Evolutionary conservation across 352 stramenopile species (phyloP), one percentile per base, ranked within the genome.

Genomic region (Thraustotheca clavata): DNA sequence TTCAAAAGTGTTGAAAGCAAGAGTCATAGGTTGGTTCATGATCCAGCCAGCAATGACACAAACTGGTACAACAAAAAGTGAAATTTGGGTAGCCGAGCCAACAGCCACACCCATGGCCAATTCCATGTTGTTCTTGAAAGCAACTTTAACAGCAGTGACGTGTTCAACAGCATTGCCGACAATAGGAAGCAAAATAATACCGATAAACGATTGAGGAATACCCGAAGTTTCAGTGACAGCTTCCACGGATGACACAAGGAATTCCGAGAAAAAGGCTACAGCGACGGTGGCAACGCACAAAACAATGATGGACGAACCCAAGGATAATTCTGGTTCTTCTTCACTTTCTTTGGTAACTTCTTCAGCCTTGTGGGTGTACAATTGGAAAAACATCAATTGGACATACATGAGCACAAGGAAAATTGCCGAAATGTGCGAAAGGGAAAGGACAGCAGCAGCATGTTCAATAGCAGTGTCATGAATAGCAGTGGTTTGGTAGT

Each of bases 41-140:
- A 75, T 73, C 96, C 96, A 99, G 65, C 96, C 96, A 20, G 96
- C 82, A 31, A 99, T 71, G 35, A 98, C 93, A 26, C 96, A 89
- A 1, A 98, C 76, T 5, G 96, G 96, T 31, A 98, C 87, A 24
- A 99, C 95, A 71, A 98, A 98, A 39, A 99, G 83, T 43, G 94
- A 96, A 26, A 99, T 96, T 67, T 99, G 96, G 12, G 95, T 98
- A 22, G 89, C 94, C 0, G 89, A 98, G 32, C 96, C 96, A 20
- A 99, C 81, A 22, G 96, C 96, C 26, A 99, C 94, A 49, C 96
- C 96, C 81, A 99, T 97, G 3, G 95, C 89, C 9, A 99, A 80
- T 82, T 99, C 96, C 95, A 99, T 98, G 77, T 99, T 99, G 76
- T 97, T 86, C 76, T 98, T 98, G 63, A 97, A 88, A 26, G 96